Conservation (phyloP, 768 basidiomycete genomes). For the Auriculariales sp. region DNA sequence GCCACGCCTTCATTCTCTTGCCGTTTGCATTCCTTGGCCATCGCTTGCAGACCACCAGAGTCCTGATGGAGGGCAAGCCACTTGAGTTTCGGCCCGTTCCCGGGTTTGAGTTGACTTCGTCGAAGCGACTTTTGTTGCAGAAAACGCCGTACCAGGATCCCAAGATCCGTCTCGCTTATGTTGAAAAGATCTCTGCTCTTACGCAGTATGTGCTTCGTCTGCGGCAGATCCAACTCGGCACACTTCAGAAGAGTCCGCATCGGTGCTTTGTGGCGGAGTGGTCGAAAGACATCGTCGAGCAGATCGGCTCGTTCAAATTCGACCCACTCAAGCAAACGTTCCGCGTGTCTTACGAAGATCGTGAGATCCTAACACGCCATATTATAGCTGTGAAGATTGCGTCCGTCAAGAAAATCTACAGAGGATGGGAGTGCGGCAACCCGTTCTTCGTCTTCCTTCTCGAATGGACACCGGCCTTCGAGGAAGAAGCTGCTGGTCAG, state of each 20-base stretch:
- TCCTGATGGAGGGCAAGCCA: neutral
- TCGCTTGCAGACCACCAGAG: neutral
- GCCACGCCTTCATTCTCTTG: neutral
- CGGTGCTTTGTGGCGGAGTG: neutral
- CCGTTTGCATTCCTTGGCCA: neutral
- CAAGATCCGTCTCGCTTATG: neutral
- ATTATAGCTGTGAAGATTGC: constrained; percentile 40
- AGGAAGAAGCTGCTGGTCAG: constrained; percentile 43
- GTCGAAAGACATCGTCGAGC: neutral
- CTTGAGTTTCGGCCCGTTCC: neutral
- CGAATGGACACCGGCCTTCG: constrained; percentile 47
- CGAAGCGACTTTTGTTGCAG: neutral
- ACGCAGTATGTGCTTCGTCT: neutral
- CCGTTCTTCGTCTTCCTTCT: constrained; percentile 48
- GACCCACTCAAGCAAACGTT: neutral
- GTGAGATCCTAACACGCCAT: constrained; percentile 2
- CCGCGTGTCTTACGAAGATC: neutral
- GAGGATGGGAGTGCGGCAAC: constrained; percentile 45
- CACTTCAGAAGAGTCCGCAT: neutral
- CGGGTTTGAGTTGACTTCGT: neutral
- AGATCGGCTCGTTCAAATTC: neutral
- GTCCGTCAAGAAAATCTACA: constrained; percentile 43
- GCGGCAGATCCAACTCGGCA: neutral
- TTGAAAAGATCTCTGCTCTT: neutral
- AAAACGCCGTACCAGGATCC: neutral